phyloP scores from a whole-genome alignment of 169 alveolate genomes.

The Plasmodium coatneyi region DNA sequence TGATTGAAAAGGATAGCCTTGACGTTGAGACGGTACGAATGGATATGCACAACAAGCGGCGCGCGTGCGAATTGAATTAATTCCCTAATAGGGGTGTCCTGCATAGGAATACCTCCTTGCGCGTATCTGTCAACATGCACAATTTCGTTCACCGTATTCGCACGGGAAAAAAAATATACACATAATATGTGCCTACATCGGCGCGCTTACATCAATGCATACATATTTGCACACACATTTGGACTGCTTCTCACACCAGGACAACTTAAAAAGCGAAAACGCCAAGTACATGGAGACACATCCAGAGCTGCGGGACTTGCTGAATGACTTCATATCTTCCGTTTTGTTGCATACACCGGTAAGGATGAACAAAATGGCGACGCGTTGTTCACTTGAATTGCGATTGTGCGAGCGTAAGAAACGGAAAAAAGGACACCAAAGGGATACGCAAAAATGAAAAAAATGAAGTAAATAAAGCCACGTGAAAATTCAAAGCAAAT shows the following conservation, averaged over 20 bases:
- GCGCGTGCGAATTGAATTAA: neutral
- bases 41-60: neutral
- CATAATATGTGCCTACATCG: neutral
- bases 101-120: neutral
- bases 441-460: neutral
- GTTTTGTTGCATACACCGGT: conserved; percentile 71
- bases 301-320: conserved; percentile 56
- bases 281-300: conserved; percentile 62
- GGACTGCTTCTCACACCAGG: conserved; percentile 13
- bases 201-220: neutral
- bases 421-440: neutral
- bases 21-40: conserved; percentile 53
- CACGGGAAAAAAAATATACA: neutral
- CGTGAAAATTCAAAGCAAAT: neutral
- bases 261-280: conserved; percentile 61
- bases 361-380: neutral
- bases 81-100: neutral
- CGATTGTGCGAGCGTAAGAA: neutral
- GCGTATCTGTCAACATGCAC: neutral
- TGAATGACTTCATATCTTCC: conserved; percentile 70
- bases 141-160: neutral
- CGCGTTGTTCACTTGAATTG: neutral
- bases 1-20: conserved; percentile 62
- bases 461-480: neutral
- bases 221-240: neutral